Base-by-base conservation (phyloP, 2,329 filamentous ascomycete species). In the Boeremia lycopersici region DNA sequence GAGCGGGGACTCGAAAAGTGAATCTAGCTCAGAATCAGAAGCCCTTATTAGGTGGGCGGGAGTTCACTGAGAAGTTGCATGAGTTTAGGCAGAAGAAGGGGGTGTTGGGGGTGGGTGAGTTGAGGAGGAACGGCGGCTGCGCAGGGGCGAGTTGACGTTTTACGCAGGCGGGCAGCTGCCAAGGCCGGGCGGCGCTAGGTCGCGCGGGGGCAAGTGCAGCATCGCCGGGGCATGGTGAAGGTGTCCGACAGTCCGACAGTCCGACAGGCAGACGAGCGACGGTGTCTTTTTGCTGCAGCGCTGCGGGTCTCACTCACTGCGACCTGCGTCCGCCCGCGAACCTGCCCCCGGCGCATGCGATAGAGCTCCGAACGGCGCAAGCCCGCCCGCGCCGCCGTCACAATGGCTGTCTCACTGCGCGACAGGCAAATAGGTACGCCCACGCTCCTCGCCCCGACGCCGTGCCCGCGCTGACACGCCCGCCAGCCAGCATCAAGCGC, bases 401-500 rank as follows among this genome's bases (percentile, higher is more conserved):
- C 54, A 55, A 74, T 73, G 71, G 68, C 72, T 47, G 49, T 61
- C 48, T 69, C 70, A 65, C 81, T 90, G 63, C 82, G 88, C 72
- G 87, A 89, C 78, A 85, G 86, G 70, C 88, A 90, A 81, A 86
- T 90, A 57, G 64, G 69, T 69, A 65, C 28, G 47, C 15, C 15
- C 15, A 65, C 28, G 47, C 15, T 19, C 15, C 8, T 13, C 42
- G n/a, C 40, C 25, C 10, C 9, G 25, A 15, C 26, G 15, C 19
- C 15, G 34, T 11, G n/a, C 15, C 15, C 15, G 23, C 34, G 53
- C 63, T 67, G 34, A 62, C 62, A 50, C 4, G 48, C 29, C 17
- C 11, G 35, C 25, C 62, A 96, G 93, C 89, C 44, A 93, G 93
- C 15, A 91, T 99, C 70, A 92, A 96, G 80, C 93, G 91, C 77